Conservation (phyloP, 768 basidiomycete species). For the Suillus hirtellus region DNA sequence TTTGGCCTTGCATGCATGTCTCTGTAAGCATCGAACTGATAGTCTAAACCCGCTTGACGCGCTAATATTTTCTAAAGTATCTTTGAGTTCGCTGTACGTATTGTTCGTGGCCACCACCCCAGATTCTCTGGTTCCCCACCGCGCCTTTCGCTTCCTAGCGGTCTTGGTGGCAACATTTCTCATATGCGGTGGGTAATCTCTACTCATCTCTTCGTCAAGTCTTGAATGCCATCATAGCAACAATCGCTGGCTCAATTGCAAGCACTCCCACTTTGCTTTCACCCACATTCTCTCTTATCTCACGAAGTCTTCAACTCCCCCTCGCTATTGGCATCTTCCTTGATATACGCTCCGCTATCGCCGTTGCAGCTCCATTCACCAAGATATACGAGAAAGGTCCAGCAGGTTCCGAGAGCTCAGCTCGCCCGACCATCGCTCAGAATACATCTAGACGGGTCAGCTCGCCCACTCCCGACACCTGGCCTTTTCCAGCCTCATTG, state of each 20-base stretch:
- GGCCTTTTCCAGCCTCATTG: conserved; percentile 35
- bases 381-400: conserved; percentile 18
- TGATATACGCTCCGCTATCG: conserved; percentile 11
- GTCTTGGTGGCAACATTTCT: conserved; percentile 24
- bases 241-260: conserved; percentile 27
- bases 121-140: conserved; percentile 10
- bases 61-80: conserved; percentile 22
- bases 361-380: background rate
- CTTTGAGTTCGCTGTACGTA: conserved; percentile 25
- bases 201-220: background rate
- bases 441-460: conserved; percentile 22
- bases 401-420: background rate
- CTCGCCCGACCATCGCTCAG: conserved; percentile 2
- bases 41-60: background rate
- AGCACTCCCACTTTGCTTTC: conserved; percentile 27
- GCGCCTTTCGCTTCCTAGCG: conserved; percentile 18
- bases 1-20: conserved; percentile 20
- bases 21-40: conserved; percentile 18
- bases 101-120: conserved; percentile 17
- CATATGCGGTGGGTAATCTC: conserved; percentile 27
- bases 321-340: conserved; percentile 17
- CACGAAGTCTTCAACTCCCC: conserved; percentile 22
- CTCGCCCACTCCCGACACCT: conserved; percentile 32
- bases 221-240: conserved; percentile 17
- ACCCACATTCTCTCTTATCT: conserved; percentile 23